Evolutionary conservation across 345 rosid species (phyloP).

Genomic region (Brassica napus): DNA sequence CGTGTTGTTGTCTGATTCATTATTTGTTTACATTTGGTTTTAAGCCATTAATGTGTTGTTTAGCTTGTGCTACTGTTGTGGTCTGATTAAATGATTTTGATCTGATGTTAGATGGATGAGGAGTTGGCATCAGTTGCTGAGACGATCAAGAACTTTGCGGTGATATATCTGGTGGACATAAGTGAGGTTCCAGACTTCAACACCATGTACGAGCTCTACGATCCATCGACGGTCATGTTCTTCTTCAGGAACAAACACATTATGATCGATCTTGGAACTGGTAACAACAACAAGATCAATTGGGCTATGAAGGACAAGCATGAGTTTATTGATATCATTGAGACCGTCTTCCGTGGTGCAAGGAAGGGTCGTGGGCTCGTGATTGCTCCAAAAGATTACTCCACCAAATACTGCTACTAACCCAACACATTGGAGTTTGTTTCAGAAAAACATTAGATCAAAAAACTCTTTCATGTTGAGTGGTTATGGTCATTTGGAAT

Average conservation of each 20-base stretch:
- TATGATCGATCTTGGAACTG: slow-evolving; percentile 97
- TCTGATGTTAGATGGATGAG: slow-evolving; percentile 75
- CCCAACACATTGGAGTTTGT: background rate
- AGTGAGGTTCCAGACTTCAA: slow-evolving; percentile 89
- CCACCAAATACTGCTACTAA: slow-evolving; percentile 93
- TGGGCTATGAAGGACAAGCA: slow-evolving; percentile 99
- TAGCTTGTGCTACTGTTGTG: background rate
- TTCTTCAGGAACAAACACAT: slow-evolving; percentile 97
- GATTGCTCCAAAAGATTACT: slow-evolving; percentile 95
- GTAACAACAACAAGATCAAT: slow-evolving; percentile 96
- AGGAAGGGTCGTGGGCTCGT: slow-evolving; percentile 95
- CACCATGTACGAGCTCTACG: slow-evolving; percentile 94
- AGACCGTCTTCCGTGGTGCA: slow-evolving; percentile 88
- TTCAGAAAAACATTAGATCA: background rate
- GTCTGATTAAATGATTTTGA: background rate
- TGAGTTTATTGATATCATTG: slow-evolving; percentile 88
- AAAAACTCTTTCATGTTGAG: background rate
- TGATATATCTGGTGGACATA: slow-evolving; percentile 91
- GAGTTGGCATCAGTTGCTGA: slow-evolving; percentile 85
- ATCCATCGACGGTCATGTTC: slow-evolving; percentile 93
- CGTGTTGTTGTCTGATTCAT: background rate
- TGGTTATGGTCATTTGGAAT: slow-evolving; percentile 28
- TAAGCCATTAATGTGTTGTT: too few species aligned
- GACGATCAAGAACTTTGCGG: slow-evolving; percentile 95
- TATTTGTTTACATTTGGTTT: too few species aligned